Base-by-base conservation (phyloP, 2,329 filamentous ascomycete genomes). In the Ilyonectria mors-panacis region DNA sequence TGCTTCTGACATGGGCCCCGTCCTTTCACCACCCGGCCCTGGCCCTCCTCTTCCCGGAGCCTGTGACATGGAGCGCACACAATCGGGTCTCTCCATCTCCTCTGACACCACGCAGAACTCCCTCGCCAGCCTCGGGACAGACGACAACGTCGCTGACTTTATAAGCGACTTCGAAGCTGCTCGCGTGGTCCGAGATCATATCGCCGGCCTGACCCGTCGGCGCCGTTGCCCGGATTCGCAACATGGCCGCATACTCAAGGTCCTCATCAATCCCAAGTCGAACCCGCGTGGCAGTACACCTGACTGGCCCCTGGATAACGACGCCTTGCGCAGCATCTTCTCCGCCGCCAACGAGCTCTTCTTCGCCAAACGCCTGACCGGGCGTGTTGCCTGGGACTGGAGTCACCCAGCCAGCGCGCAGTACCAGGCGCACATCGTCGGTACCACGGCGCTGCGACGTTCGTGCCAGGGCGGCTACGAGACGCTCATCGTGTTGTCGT, bases 331-430 rank as follows among this genome's bases (percentile, higher is more conserved):
- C 54, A 85, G 84, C 74, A 89, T 91, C 69, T 88, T 91, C 75
- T 86, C 84, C 12, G 85, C 89, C 9, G 86, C 86, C 48, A 90
- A 92, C 78, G 86, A 88, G 59, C 83, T 91, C 48, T 91, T 92
- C 80, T 92, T 92, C 78, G 81, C 82, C 59, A 86, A 87, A 28
- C 83, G 82, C 7, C 82, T 92, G 13, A 81, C 83, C 33, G 84
- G 85, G n/a, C 85, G 89, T 28, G 89, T 91, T 6, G 81, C 82
- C 28, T 91, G 89, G 88, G 87, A 88, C 71, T 91, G 89, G 89
- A 88, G 87, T 44, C 83, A 87, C 66, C 78, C 80, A 3, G 82
- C 83, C 2, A 82, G 84, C 56, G 74, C 80, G 2, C 84, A 85
- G 66, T 90, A 89, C 73, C 81, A 85, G 61, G 82, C 80, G 67